phyloP scores from a whole-genome alignment of 768 basidiomycete genomes.

The Mycena belliarum region DNA sequence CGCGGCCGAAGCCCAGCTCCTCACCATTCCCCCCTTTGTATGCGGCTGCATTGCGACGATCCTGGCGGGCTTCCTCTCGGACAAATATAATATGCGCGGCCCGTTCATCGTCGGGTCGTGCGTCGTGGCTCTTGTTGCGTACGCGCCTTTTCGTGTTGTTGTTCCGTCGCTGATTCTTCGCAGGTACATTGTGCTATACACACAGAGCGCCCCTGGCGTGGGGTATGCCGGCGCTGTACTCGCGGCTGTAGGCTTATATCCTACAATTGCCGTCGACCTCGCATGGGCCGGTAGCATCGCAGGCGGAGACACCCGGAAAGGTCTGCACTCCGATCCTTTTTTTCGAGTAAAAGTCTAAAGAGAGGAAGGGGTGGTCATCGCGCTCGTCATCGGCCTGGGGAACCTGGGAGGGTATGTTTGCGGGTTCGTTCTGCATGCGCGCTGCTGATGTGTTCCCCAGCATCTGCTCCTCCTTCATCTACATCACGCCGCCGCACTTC shows the following conservation, averaged over 20 bases:
- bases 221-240: slow-evolving; percentile 42
- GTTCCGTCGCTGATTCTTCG: neutral
- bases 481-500: slow-evolving; percentile 19
- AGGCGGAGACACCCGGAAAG: slow-evolving; percentile 40
- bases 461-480: slow-evolving; percentile 28
- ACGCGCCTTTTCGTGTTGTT: neutral
- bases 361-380: slow-evolving; percentile 46
- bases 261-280: slow-evolving; percentile 39
- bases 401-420: slow-evolving; percentile 42
- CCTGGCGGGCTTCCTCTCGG: slow-evolving; percentile 41
- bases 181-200: slow-evolving; percentile 47
- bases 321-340: slow-evolving; percentile 12
- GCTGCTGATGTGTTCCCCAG: neutral
- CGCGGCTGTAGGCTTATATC: slow-evolving; percentile 43
- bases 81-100: slow-evolving; percentile 43
- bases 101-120: slow-evolving; percentile 48
- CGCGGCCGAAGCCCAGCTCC: slow-evolving; percentile 49
- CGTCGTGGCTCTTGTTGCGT: slow-evolving; percentile 47
- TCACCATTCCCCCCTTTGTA: slow-evolving; percentile 53
- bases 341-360: too few species aligned
- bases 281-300: slow-evolving; percentile 49
- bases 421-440: neutral
- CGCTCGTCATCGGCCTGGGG: slow-evolving; percentile 46
- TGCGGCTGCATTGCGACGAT: slow-evolving; percentile 48
- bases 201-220: slow-evolving; percentile 24